Percentiles rank a stretch among this genome's conserved stretches.
Conservation (phyloP, 2,329 filamentous ascomycete species). For the Exophiala dermatitidis region DNA sequence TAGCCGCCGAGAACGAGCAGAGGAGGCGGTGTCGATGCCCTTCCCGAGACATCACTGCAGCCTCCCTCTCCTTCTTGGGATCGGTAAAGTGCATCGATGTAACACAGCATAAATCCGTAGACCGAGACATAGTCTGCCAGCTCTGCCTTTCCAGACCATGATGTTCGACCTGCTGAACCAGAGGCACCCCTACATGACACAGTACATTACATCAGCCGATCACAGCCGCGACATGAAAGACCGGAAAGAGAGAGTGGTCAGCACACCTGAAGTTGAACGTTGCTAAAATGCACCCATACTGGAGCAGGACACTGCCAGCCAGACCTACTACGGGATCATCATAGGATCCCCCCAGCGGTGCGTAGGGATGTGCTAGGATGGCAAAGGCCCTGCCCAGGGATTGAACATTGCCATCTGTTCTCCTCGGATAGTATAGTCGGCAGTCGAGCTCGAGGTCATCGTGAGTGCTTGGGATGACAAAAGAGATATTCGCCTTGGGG, state of each 20-base stretch:
- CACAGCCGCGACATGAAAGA: slow-evolving; percentile 9
- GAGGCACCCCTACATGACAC: slow-evolving; percentile 59
- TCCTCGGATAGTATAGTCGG: slow-evolving; percentile 67
- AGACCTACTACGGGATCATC: slow-evolving; percentile 74
- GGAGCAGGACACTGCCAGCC: slow-evolving; percentile 58
- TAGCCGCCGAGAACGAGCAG: slow-evolving; percentile 65
- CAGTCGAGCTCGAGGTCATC: slow-evolving; percentile 71
- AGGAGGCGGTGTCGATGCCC: slow-evolving; percentile 34
- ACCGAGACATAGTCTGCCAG: slow-evolving; percentile 75
- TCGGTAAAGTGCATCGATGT: slow-evolving; percentile 19
- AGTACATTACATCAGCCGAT: neutral
- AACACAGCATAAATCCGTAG: slow-evolving; percentile 61
- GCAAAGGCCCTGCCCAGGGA: slow-evolving; percentile 42
- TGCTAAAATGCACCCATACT: slow-evolving; percentile 64
- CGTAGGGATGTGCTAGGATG: slow-evolving; percentile 84
- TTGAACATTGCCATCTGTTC: slow-evolving; percentile 22
- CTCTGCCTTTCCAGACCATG: slow-evolving; percentile 80
- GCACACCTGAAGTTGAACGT: slow-evolving; percentile 86
- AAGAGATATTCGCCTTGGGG: slow-evolving; percentile 43
- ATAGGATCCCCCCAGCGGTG: slow-evolving; percentile 73
- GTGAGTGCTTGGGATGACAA: slow-evolving; percentile 77
- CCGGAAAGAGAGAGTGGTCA: neutral
- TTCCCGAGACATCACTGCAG: slow-evolving; percentile 1
- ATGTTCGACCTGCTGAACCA: slow-evolving; percentile 67
- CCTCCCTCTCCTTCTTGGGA: slow-evolving; percentile 6